phyloP scores from a whole-genome alignment of 306 rosid genomes.

The Cicer cuneatum region DNA sequence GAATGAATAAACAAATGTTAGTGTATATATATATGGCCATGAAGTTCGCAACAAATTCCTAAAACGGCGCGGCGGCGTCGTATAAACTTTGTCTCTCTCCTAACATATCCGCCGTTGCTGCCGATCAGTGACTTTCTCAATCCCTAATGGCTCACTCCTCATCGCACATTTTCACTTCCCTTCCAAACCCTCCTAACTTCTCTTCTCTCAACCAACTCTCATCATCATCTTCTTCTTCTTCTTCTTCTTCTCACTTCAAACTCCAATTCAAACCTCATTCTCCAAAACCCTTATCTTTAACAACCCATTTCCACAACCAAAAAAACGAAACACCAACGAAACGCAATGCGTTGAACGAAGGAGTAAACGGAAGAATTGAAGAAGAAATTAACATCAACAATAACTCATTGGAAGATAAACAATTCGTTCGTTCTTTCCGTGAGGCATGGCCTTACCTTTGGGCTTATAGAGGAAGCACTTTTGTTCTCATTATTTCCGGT shows the following conservation, averaged over 20 bases:
- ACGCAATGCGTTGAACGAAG: conserved; percentile 44
- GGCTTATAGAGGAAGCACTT: conserved; percentile 86
- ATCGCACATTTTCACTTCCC: conserved; percentile 34
- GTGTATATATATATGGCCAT: no score
- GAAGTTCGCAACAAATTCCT: no score
- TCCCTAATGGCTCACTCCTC: conserved; percentile 54
- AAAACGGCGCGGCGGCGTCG: conserved; percentile 36
- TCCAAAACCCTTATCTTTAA: conserved; percentile 17
- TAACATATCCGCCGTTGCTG: not conserved
- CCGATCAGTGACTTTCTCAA: not conserved
- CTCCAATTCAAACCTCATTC: conserved; percentile 1
- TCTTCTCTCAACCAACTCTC: conserved; percentile 3
- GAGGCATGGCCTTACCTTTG: conserved; percentile 96
- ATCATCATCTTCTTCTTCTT: conserved; percentile 25
- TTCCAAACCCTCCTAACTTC: conserved; percentile 37
- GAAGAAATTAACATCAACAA: conserved; percentile 53
- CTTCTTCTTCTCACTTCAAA: conserved; percentile 33
- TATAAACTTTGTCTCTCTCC: not conserved
- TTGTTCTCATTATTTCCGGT: conserved; percentile 85
- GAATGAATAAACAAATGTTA: no score
- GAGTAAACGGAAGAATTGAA: conserved; percentile 46
- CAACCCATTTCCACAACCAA: conserved; percentile 23
- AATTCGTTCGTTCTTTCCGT: conserved; percentile 84
- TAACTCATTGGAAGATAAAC: conserved; percentile 69
- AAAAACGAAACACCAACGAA: conserved; percentile 21